Evolutionary conservation across 176 grass and related monocot species (phyloP), one percentile per base, ranked within the genome.

Genomic region (Miscanthus lutarioriparius): DNA sequence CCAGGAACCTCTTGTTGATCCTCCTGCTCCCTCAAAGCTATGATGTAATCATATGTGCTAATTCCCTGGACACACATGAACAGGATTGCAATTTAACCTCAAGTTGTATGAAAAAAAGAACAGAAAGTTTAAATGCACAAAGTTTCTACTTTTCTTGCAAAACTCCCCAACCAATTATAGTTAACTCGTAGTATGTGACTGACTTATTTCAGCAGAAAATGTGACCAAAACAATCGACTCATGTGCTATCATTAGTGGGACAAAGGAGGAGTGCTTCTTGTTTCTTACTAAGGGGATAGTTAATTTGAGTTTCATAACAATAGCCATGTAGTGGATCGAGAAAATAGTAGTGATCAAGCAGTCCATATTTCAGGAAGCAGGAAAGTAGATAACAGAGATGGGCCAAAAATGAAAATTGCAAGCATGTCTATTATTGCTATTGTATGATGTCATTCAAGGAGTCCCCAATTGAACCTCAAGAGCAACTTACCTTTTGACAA

Each of bases 1-100:
- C 74, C 87, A 80, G 88, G 84, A 79, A 85, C 80, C 47, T 94
- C 91, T 84, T 90, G 91, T 44, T 92, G 95, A 70, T 96, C 92
- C 48, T 91, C 88, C 58, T 99, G 96, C 89, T 99, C 96, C 88
- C 96, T 94, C 83, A 99, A 85, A 85, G 96, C 96, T 81, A 99
- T 96, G 56, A 99, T 96, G 74, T 99, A 99, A 78, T 99, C 96
- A 38, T 99, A 99, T 7, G 96, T 99, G 74, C 91, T 92, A 64
- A 99, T 96, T 75, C 96, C 96, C 96, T 99, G 61, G 30, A 78
- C 33, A 64, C 45, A 67, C 41, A 63, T 16, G 22, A 75, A 39
- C 28, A 80, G 40, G 4, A 67, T 36, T 76, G 11, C 40, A 71
- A 51, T 74, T 64, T 36, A 80, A 67, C 23, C 14, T 87, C 12